Evolutionary conservation across 2,329 filamentous ascomycete species (phyloP), one percentile per base, ranked within the genome.

Genomic region (Fusarium nanum): DNA sequence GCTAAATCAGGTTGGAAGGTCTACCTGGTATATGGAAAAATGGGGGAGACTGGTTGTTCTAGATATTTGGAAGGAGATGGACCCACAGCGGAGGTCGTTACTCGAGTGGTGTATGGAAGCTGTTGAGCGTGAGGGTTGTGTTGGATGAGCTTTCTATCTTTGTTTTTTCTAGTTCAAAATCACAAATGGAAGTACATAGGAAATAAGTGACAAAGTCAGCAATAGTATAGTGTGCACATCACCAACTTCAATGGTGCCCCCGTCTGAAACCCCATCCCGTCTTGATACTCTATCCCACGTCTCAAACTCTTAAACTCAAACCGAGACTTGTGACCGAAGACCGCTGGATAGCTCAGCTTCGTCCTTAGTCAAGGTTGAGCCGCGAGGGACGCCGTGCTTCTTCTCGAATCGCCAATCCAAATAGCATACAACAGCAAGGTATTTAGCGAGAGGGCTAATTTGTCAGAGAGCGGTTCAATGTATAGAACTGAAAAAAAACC

Each of bases 121-220:
- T 16, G 42, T 63, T 14, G 53, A 64, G n/a, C 32, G n/a, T 25
- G 45, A 50, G 34, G 50, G 30, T 10, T 42, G 28, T 23, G 9
- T 34, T 4, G 37, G 49, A 49, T 44, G 9, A 37, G 5, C 3
- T 37, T 18, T 11, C 6, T 6, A 2, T 37, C 16, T 18, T 18
- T 34, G 9, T 37, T 5, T 40, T 3, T 30, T 41, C 23, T 20
- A 42, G 6, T 45, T 18, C 22, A n/a, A 8, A 20, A 18, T 27
- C 8, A 48, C 9, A 6, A 6, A 60, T 25, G 12, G 18, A 3
- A 27, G 5, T 44, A 68, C 14, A 23, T n/a, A 54, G 4, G 59
- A 84, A 56, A 84, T 73, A 44, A 81, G 9, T 37, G 7, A 18
- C 16, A 37, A 11, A 37, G 18, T 37, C 32, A 10, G 16, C 10